Percentiles rank a stretch among this genome's conserved stretches.
Conservation (phyloP, 257 asterid genomes). For the Lycium barbarum region DNA sequence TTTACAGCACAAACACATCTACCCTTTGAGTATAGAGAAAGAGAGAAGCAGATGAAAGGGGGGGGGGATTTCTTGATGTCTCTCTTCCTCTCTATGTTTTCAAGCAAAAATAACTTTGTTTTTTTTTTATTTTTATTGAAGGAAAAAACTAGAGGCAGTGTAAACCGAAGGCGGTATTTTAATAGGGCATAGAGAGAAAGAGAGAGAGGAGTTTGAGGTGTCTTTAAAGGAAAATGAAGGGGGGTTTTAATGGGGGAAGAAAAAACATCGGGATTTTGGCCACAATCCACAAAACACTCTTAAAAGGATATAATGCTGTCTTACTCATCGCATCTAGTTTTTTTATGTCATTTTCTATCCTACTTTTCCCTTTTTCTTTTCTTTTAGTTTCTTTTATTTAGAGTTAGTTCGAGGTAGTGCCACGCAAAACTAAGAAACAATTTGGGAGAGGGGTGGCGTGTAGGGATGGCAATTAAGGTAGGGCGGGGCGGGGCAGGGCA, state of each 20-base stretch:
- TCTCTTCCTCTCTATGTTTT: slow-evolving; percentile 32
- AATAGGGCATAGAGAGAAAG: slow-evolving; percentile 47
- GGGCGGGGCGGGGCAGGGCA: too few relatives aligned
- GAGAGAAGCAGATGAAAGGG: slow-evolving; percentile 2
- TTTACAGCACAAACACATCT: neutral
- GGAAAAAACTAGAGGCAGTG: slow-evolving; percentile 2
- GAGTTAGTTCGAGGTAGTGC: too few relatives aligned
- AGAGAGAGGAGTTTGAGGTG: neutral
- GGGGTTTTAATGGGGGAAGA: slow-evolving; percentile 38
- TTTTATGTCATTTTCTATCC: neutral
- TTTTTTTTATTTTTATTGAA: too few relatives aligned
- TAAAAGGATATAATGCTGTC: slow-evolving; percentile 49
- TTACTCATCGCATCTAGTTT: slow-evolving; percentile 44
- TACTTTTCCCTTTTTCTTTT: neutral
- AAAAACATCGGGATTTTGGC: slow-evolving; percentile 40
- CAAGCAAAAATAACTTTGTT: neutral
- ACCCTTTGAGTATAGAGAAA: slow-evolving; percentile 28
- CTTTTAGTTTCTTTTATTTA: neutral
- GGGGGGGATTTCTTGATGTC: neutral
- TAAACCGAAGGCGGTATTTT: slow-evolving; percentile 28
- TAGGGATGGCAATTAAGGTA: too few relatives aligned
- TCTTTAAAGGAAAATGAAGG: slow-evolving; percentile 22
- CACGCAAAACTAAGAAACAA: too few relatives aligned
- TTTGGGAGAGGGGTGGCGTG: too few relatives aligned
- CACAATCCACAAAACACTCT: slow-evolving; percentile 36